Evolutionary conservation across 805 yeast genomes (phyloP).

Genomic region (Ogataea trehaloabstinens): DNA sequence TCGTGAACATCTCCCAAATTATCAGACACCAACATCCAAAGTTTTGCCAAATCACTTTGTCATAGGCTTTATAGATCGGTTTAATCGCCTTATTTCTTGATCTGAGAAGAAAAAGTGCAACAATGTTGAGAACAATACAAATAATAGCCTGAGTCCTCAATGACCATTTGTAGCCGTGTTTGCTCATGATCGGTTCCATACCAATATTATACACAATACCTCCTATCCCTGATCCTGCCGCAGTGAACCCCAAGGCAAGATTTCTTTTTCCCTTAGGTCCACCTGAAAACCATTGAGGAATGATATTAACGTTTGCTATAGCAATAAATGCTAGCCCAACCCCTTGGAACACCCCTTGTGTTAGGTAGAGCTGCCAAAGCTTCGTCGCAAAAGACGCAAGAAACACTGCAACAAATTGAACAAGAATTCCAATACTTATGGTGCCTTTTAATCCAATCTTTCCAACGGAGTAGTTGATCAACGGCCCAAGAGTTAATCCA

Average conservation of each 20-base stretch:
- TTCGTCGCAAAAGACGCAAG: conserved; percentile 58
- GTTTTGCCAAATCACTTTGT: conserved; percentile 35
- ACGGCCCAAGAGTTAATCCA: conserved; percentile 49
- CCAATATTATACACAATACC: conserved; percentile 50
- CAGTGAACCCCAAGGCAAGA: conserved; percentile 45
- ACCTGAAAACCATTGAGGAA: conserved; percentile 65
- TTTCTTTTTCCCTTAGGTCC: conserved; percentile 50
- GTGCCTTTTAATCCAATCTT: conserved; percentile 39
- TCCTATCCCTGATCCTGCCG: conserved; percentile 54
- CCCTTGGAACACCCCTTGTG: conserved; percentile 68
- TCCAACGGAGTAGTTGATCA: conserved; percentile 45
- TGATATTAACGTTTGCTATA: conserved; percentile 55
- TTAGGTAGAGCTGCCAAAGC: conserved; percentile 63
- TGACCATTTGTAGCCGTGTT: conserved; percentile 45
- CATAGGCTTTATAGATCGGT: conserved; percentile 40
- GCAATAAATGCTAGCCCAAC: conserved; percentile 55
- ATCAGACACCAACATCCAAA: conserved; percentile 33
- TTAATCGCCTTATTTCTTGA: conserved; percentile 37
- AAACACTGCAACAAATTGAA: conserved; percentile 54
- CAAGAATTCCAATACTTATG: conserved; percentile 44
- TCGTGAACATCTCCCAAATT: conserved; percentile 45
- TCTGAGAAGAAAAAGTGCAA: conserved; percentile 36
- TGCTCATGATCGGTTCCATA: conserved; percentile 42
- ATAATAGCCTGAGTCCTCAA: conserved; percentile 45
- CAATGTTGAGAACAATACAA: conserved; percentile 32